phyloP scores from a whole-genome alignment of 768 basidiomycete species.

The Termitomyces sp. region DNA sequence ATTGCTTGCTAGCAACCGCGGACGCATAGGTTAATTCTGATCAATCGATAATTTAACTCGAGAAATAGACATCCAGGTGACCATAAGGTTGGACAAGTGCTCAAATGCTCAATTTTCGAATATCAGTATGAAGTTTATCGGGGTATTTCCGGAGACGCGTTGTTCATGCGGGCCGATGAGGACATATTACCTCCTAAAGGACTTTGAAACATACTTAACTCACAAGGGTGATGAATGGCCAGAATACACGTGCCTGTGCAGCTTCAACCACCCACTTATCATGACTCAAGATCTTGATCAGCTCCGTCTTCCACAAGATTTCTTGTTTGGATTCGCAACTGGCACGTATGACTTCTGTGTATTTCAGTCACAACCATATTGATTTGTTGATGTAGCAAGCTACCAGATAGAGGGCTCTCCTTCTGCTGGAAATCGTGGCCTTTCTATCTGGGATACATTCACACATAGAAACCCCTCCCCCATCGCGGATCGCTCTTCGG shows the following conservation, averaged over 20 bases:
- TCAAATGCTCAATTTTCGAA: neutral
- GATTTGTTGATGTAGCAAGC: conserved; percentile 33
- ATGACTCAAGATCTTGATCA: neutral
- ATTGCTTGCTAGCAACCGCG: too few relatives aligned
- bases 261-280: neutral
- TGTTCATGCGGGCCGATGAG: neutral
- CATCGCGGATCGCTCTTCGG: conserved; percentile 56
- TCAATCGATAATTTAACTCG: neutral
- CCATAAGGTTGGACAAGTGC: neutral
- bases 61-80: too few relatives aligned
- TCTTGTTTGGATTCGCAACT: conserved; percentile 30
- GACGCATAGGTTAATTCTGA: neutral
- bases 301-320: conserved; percentile 23
- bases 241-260: neutral
- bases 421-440: conserved; percentile 47
- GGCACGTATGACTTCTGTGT: conserved; percentile 14
- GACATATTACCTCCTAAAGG: neutral
- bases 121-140: neutral
- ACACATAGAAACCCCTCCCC: conserved; percentile 42
- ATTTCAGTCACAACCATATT: neutral
- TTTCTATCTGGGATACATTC: conserved; percentile 74
- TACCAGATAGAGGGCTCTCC: conserved; percentile 75
- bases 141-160: neutral
- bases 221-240: too few relatives aligned
- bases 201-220: neutral